These are phyloP conservation scores for Decorospora gaudefroyi DNA, from an alignment of 2,329 filamentous ascomycete species.

Conservation along the genomic window DNA sequence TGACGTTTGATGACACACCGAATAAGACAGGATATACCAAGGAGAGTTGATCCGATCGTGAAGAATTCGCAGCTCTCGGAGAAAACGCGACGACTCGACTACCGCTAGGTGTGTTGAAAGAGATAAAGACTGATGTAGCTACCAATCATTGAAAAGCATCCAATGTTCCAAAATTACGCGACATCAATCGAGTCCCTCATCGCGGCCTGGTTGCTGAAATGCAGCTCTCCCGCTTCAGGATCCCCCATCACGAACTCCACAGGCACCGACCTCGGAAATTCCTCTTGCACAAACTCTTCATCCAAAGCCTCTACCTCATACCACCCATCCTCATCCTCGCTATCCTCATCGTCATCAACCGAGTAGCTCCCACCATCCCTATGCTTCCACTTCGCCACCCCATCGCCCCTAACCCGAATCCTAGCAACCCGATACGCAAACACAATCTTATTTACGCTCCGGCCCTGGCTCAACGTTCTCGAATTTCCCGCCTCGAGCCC, in stretches of 20 bases:
- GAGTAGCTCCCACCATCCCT: slow-evolving; percentile 4
- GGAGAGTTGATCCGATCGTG: too few species aligned
- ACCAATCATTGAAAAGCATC: too few species aligned
- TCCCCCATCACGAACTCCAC: background rate
- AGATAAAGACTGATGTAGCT: too few species aligned
- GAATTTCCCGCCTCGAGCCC: background rate
- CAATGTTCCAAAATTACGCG: too few species aligned
- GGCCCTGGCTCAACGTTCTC: background rate
- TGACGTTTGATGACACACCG: too few species aligned
- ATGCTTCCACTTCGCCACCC: background rate
- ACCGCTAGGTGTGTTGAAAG: too few species aligned
- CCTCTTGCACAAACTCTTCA: background rate
- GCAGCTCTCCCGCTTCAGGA: too few species aligned
- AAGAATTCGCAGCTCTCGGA: too few species aligned
- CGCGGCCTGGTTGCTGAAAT: too few species aligned
- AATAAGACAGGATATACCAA: too few species aligned
- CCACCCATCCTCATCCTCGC: background rate
- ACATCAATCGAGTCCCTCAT: too few species aligned
- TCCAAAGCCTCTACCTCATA: background rate
- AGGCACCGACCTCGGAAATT: background rate
- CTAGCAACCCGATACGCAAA: slow-evolving; percentile 8
- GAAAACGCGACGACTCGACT: too few species aligned
- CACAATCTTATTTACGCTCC: slow-evolving; percentile 2
- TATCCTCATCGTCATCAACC: background rate
- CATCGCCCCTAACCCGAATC: slow-evolving; percentile 2